These are phyloP conservation scores for Brassica carinata DNA, from an alignment of 345 rosid genomes.

Conservation along the genomic window DNA sequence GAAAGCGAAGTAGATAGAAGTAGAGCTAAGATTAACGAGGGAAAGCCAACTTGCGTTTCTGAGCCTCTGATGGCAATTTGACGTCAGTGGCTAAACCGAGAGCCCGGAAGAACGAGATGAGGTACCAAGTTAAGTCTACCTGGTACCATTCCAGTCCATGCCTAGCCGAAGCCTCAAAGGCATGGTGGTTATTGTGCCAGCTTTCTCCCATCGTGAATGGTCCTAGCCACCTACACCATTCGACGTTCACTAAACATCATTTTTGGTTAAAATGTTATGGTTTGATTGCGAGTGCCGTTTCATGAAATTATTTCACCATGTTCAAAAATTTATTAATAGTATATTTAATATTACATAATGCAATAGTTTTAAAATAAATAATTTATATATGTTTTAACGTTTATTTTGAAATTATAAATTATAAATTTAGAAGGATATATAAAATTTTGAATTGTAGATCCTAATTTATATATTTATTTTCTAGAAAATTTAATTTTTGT, in stretches of 20 bases:
- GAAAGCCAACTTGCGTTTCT: conserved; percentile 57
- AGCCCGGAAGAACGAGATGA: conserved; percentile 52
- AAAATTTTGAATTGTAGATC: no score
- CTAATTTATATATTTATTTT: no score
- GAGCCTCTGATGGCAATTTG: conserved; percentile 60
- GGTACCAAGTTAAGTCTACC: conserved; percentile 75
- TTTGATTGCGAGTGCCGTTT: not conserved
- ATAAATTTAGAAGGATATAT: no score
- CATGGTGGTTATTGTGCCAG: not conserved
- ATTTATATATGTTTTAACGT: no score
- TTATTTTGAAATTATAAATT: no score
- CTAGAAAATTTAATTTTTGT: no score
- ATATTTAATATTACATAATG: no score
- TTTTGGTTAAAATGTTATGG: conserved; percentile 2
- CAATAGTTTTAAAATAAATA: no score
- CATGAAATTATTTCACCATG: not conserved
- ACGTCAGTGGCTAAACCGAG: conserved; percentile 75
- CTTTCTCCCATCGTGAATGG: conserved; percentile 49
- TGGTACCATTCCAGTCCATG: conserved; percentile 93
- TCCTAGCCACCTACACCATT: conserved; percentile 74
- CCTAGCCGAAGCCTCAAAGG: conserved; percentile 71
- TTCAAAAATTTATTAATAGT: not conserved
- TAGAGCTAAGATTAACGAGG: conserved; percentile 11
- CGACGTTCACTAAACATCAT: not conserved
- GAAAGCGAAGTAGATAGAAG: not conserved